Evolutionary conservation across 2,329 filamentous ascomycete genomes (phyloP).

Genomic region (Aspergillus quadricinctus): DNA sequence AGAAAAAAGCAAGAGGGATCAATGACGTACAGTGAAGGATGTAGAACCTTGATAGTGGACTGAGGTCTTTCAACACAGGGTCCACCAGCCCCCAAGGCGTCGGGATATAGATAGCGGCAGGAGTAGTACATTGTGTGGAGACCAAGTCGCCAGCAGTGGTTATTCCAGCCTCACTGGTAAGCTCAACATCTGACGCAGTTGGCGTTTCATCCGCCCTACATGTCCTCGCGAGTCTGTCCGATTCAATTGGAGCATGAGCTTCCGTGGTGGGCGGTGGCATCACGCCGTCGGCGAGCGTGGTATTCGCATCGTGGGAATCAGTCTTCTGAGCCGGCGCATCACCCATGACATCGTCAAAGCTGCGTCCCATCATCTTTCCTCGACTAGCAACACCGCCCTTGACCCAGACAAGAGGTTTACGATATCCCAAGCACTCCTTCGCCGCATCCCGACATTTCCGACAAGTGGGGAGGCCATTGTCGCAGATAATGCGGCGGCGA

Average conservation of each 20-base stretch:
- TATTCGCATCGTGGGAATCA: background rate
- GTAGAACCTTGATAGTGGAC: slow-evolving; percentile 43
- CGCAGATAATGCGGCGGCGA: slow-evolving; percentile 42
- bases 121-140: background rate
- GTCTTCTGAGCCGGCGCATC: slow-evolving; percentile 2
- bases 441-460: slow-evolving; percentile 41
- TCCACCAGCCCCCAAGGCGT: slow-evolving; percentile 42
- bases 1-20: background rate
- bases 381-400: slow-evolving; percentile 42
- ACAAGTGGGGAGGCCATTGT: slow-evolving; percentile 40
- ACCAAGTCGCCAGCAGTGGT: background rate
- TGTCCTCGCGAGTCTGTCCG: background rate
- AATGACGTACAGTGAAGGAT: slow-evolving; percentile 40
- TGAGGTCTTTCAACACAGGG: slow-evolving; percentile 45
- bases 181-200: background rate
- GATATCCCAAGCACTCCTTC: slow-evolving; percentile 42
- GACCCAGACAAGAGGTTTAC: slow-evolving; percentile 41
- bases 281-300: background rate
- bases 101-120: slow-evolving; percentile 18
- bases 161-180: background rate
- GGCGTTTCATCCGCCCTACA: background rate
- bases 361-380: slow-evolving; percentile 51
- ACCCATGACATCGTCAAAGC: slow-evolving; percentile 40
- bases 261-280: background rate
- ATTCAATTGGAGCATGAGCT: slow-evolving; percentile 9